Evolutionary conservation across 192 early-diverging fungal species (phyloP), one percentile per base, ranked within the genome.

Genomic region (Spinellus fusiger): DNA sequence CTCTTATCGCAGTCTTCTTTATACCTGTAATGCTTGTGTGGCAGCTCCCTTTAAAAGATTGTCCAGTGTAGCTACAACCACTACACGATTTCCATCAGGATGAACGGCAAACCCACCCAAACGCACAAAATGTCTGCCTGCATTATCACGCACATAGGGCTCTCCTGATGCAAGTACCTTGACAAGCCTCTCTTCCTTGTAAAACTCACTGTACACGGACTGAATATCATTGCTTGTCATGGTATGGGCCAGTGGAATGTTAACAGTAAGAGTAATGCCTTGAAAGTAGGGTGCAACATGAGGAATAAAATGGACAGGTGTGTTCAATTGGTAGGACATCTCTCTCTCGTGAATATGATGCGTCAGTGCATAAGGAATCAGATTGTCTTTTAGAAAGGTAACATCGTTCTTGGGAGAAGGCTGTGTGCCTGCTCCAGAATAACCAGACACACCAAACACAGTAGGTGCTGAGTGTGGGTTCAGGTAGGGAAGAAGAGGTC

Each of bases 11-110:
- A 37, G 23, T 32, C 12, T 18, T 33, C 32, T 6, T 34, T 66
- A 58, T 58, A 85, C 82, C 80, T 95, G 93, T 33, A 97, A 73
- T 15, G 95, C 94, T 74, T 99, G 97, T n/a, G 95, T 99, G 1
- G 97, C 97, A 22, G 95, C 95, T 5, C 97, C 97, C 84, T 99
- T 99, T 54, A 97, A 82, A 70, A 99, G 69, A 59, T 99, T 99
- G 69, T 98, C 97, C 58, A 99, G 89, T 1, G 94, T 96, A 9
- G 90, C 89, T 25, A 91, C 86, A 7, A 99, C 76, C 13, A 98
- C 94, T 2, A 86, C 93, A 46, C 96, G 76, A 68, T 87, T 85
- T 16, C 78, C 87, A 1, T 74, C 80, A 38, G 86, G 75, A 22
- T 90, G 86, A 4, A 98, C 91, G 28, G 84, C 91, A 68, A 98